These are phyloP conservation scores for Macrolepiota albuminosa DNA, from an alignment of 768 basidiomycete genomes.

Conservation along the genomic window DNA sequence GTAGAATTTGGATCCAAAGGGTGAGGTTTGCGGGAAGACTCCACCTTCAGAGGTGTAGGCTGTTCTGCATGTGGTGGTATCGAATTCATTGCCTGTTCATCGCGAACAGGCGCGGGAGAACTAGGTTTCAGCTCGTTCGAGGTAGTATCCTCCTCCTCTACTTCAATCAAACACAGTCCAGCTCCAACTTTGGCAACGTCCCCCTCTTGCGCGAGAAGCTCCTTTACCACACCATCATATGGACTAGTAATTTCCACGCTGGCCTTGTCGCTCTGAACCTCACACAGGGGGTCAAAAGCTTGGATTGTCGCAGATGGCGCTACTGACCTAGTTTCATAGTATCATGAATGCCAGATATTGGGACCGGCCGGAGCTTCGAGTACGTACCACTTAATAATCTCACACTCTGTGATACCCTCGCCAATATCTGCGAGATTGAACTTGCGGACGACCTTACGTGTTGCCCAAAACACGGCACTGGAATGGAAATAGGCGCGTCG, in stretches of 20 bases:
- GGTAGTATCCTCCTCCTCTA: slow-evolving; percentile 50
- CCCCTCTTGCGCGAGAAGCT: slow-evolving; percentile 74
- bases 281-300: slow-evolving; percentile 72
- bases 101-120: slow-evolving; percentile 13
- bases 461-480: slow-evolving; percentile 23
- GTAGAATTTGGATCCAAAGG: slow-evolving; percentile 59
- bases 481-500: slow-evolving; percentile 27
- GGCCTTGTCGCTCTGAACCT: slow-evolving; percentile 89
- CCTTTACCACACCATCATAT: slow-evolving; percentile 69
- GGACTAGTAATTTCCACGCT: slow-evolving; percentile 90
- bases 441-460: slow-evolving; percentile 39
- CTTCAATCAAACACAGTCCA: slow-evolving; percentile 75
- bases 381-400: slow-evolving; percentile 80
- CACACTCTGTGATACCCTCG: slow-evolving; percentile 88
- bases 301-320: slow-evolving; percentile 45
- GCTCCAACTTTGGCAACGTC: slow-evolving; percentile 81
- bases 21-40: slow-evolving; percentile 34
- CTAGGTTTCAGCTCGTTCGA: slow-evolving; percentile 10
- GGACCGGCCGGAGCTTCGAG: slow-evolving; percentile 23
- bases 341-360: slow-evolving; percentile 2
- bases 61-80: slow-evolving; percentile 10
- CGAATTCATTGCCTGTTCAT: slow-evolving; percentile 10
- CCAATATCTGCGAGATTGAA: slow-evolving; percentile 86
- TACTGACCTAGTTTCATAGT: slow-evolving; percentile 50
- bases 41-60: neutral